These are phyloP conservation scores for Lagerstroemia speciosa DNA, from an alignment of 345 rosid genomes.

Conservation along the genomic window DNA sequence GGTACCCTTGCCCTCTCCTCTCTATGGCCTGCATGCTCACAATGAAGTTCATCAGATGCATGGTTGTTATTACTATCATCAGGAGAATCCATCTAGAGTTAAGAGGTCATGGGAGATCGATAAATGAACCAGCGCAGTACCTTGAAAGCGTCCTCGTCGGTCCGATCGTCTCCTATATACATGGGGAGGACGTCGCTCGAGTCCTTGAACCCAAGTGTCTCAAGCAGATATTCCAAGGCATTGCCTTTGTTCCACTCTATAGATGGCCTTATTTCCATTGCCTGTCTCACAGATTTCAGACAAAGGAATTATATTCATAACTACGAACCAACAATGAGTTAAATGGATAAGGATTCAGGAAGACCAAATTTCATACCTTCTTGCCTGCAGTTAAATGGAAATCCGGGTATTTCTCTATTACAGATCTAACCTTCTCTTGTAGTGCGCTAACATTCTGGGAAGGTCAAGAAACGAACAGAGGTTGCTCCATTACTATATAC, in stretches of 20 bases:
- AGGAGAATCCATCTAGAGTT: not conserved
- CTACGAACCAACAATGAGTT: not conserved
- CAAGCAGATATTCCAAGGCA: conserved; percentile 46
- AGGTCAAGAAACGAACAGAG: not conserved
- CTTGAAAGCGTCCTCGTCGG: conserved; percentile 52
- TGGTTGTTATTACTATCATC: not conserved
- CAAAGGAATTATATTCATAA: not conserved
- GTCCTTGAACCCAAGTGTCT: conserved; percentile 30
- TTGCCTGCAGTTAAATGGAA: conserved; percentile 33
- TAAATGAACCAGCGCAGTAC: too few species aligned
- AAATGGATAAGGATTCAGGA: not conserved
- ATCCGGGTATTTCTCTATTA: conserved; percentile 21
- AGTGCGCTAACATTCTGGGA: conserved; percentile 24
- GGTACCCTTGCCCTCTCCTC: conserved; percentile 29
- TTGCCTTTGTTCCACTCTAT: conserved; percentile 54
- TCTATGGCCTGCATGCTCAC: conserved; percentile 22
- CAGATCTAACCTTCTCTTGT: conserved; percentile 31
- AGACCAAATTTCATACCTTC: conserved; percentile 24
- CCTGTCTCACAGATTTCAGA: conserved; percentile 16
- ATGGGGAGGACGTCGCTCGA: conserved; percentile 32
- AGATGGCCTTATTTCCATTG: conserved; percentile 42
- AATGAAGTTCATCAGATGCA: not conserved
- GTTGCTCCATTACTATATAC: not conserved
- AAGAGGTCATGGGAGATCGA: too few species aligned
- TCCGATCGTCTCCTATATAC: conserved; percentile 48